These are phyloP conservation scores for Penicillium decumbens DNA, from an alignment of 2,329 filamentous ascomycete species.

Conservation along the genomic window DNA sequence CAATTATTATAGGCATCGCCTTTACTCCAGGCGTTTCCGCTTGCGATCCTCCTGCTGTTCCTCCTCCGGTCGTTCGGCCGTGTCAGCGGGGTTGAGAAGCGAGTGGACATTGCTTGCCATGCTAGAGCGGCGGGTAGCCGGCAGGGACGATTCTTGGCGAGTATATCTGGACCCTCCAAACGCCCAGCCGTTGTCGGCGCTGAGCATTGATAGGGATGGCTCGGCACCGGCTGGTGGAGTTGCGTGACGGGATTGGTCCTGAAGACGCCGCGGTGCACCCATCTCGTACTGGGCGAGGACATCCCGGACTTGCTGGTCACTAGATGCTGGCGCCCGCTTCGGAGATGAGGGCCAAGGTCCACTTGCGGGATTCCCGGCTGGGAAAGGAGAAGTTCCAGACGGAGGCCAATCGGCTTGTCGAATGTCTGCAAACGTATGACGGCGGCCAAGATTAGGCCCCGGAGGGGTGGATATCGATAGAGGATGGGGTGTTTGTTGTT, in stretches of 20 bases:
- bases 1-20: neutral
- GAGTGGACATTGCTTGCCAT: constrained; percentile 68
- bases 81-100: constrained; percentile 64
- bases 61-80: constrained; percentile 61
- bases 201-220: constrained; percentile 47
- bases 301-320: constrained; percentile 61
- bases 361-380: constrained; percentile 60
- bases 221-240: constrained; percentile 51
- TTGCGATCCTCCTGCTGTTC: constrained; percentile 61
- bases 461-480: constrained; percentile 55
- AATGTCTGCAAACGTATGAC: constrained; percentile 95
- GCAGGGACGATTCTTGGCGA: constrained; percentile 42
- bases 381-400: constrained; percentile 58
- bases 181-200: constrained; percentile 54
- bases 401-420: constrained; percentile 75
- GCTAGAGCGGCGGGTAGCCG: constrained; percentile 63
- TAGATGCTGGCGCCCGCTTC: constrained; percentile 47
- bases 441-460: constrained; percentile 65
- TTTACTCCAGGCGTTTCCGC: constrained; percentile 53
- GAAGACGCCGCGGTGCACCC: constrained; percentile 49
- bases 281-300: constrained; percentile 63
- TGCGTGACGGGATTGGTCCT: constrained; percentile 48
- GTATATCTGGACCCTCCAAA: constrained; percentile 45
- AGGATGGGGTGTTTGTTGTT: constrained; percentile 62
- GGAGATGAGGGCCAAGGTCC: constrained; percentile 67